These are phyloP conservation scores for Colletotrichum sp. DNA, from an alignment of 2,329 filamentous ascomycete species.

Conservation along the genomic window DNA sequence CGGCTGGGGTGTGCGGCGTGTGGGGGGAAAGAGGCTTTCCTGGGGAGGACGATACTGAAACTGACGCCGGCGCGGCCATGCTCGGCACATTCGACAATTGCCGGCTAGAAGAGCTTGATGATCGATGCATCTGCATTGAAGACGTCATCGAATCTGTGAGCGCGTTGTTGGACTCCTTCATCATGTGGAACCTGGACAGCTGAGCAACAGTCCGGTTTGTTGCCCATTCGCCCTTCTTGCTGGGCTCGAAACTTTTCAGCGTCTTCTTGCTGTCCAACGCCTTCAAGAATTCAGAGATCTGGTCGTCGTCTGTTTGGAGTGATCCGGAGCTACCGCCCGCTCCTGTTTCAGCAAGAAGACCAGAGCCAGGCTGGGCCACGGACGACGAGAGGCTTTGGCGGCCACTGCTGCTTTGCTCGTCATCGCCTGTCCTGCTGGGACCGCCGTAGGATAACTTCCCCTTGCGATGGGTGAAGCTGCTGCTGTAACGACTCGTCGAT, in stretches of 20 bases:
- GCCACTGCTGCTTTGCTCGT: slow-evolving; percentile 82
- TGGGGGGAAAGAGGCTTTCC: slow-evolving; percentile 89
- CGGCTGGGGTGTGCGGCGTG: slow-evolving; percentile 90
- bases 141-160: slow-evolving; percentile 94
- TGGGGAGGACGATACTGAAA: slow-evolving; percentile 87
- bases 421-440: slow-evolving; percentile 68
- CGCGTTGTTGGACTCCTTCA: slow-evolving; percentile 87
- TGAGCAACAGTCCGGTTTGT: slow-evolving; percentile 80
- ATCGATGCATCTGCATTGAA: slow-evolving; percentile 83
- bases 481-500: slow-evolving; percentile 85
- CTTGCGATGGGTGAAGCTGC: slow-evolving; percentile 88
- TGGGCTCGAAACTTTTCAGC: slow-evolving; percentile 76
- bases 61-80: slow-evolving; percentile 74
- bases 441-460: slow-evolving; percentile 79
- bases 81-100: slow-evolving; percentile 65
- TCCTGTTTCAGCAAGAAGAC: slow-evolving; percentile 74
- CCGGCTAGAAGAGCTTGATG: slow-evolving; percentile 74
- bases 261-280: slow-evolving; percentile 87
- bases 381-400: slow-evolving; percentile 77
- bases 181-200: slow-evolving; percentile 82
- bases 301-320: slow-evolving; percentile 81
- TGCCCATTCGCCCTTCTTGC: slow-evolving; percentile 70
- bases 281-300: slow-evolving; percentile 92
- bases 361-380: slow-evolving; percentile 75
- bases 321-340: slow-evolving; percentile 71